Conservation (phyloP, 768 basidiomycete species). For the Filobasidium floriforme region DNA sequence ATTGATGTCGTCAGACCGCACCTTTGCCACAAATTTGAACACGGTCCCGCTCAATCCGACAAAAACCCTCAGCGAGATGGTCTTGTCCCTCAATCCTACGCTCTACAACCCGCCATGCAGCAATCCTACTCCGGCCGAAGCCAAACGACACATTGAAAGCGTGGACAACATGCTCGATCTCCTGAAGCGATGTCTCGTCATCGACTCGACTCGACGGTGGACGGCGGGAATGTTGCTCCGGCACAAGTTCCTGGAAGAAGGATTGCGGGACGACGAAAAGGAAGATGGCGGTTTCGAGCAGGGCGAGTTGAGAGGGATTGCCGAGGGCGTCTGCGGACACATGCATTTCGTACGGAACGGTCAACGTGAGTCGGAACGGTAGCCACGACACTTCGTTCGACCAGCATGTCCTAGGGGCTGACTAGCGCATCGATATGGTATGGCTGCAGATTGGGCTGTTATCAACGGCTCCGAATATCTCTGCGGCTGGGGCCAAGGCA, state of each 20-base stretch:
- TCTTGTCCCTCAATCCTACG: conserved; percentile 66
- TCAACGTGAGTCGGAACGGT: conserved; percentile 7
- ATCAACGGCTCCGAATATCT: conserved; percentile 14
- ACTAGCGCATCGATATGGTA: no score
- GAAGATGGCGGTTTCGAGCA: conserved; percentile 24
- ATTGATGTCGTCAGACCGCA: conserved; percentile 57
- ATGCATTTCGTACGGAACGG: conserved; percentile 18
- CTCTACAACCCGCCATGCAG: conserved; percentile 51
- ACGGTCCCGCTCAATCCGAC: conserved; percentile 58
- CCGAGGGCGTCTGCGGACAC: conserved; percentile 22
- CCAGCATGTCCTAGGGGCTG: no score
- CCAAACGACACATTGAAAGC: conserved; percentile 51
- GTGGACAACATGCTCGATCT: conserved; percentile 66
- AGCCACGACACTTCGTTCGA: no score
- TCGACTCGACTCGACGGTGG: conserved; percentile 67
- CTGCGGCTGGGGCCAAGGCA: conserved; percentile 18
- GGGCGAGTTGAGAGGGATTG: conserved; percentile 13
- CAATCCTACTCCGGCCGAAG: conserved; percentile 48
- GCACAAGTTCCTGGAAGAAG: conserved; percentile 63
- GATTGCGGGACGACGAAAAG: conserved; percentile 47
- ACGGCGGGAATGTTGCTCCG: conserved; percentile 69
- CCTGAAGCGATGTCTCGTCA: conserved; percentile 63
- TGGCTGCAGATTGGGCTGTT: conserved; percentile 14
- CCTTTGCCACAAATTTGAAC: conserved; percentile 83
- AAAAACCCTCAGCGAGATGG: conserved; percentile 64